Evolutionary conservation across 2,329 filamentous ascomycete species (phyloP), one percentile per base, ranked within the genome.

Genomic region (Cladobotryum protrusum): DNA sequence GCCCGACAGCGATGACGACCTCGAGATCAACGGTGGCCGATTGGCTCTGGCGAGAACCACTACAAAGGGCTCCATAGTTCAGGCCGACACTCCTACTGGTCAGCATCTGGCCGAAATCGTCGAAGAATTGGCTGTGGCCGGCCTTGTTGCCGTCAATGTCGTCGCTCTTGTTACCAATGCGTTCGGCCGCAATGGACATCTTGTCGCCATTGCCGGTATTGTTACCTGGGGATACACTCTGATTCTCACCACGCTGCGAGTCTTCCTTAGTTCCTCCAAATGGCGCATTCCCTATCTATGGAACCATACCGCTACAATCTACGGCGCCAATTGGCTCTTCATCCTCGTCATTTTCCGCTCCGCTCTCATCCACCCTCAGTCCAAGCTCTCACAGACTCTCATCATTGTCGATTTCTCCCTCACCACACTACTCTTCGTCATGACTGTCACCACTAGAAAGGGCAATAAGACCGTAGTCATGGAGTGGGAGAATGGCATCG

Each of bases 251-350:
- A 79, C 82, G 17, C 70, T 90, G 40, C 84, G 93, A 33, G 72
- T 96, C 60, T 83, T 69, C 69, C 81, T 76, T 69, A 85, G 67
- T 67, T 82, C 72, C 69, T 81, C 71, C 61, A 81, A 74, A 76
- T 89, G 71, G 78, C 79, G 66, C 67, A 65, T 93, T 13, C 85
- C 86, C 8, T 77, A 79, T 52, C 72, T 97, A 8, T 99, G 93
- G 93, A 91, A 92, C 63, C 93, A 99, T 68, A 97, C 93, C 0
- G 87, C 89, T 17, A 71, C 78, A 55, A 82, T 99, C 48, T 99
- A 99, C 67, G 78, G 80, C 48, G 73, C 83, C 48, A 85, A 91
- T 65, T 99, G 92, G 89, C 62, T 93, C 5, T 84, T 91, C 61
- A 76, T 78, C 8, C 55, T 92, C 19, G 73, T 89, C 57, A 69